Evolutionary conservation across 2,329 filamentous ascomycete species (phyloP).

Genomic region (Fusarium coffeatum): DNA sequence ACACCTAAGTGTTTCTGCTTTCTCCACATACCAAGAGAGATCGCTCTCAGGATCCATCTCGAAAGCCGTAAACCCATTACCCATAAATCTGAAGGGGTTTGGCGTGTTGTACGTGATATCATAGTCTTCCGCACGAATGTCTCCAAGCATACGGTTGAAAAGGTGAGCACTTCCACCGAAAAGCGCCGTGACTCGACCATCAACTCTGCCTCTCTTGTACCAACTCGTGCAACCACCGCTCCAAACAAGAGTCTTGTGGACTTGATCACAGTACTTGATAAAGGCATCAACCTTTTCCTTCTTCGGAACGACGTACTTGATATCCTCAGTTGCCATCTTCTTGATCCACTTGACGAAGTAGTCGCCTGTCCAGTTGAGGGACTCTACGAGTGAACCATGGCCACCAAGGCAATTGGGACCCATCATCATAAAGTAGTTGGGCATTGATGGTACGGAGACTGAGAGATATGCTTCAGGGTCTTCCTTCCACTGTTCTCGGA

Average conservation of each 20-base stretch:
- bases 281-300: conserved; percentile 41
- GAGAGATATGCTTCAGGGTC: conserved; percentile 48
- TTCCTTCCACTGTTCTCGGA: conserved; percentile 64
- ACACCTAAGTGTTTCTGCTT: conserved; percentile 26
- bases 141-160: conserved; percentile 38
- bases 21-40: conserved; percentile 40
- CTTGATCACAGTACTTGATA: conserved; percentile 36
- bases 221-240: conserved; percentile 39
- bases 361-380: conserved; percentile 42
- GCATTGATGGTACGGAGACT: conserved; percentile 47
- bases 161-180: conserved; percentile 41
- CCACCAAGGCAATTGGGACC: conserved; percentile 40
- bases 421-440: conserved; percentile 50
- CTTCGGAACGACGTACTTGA: conserved; percentile 38
- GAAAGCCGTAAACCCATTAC: conserved; percentile 39
- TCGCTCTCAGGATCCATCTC: conserved; percentile 42
- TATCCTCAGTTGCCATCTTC: conserved; percentile 41
- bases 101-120: conserved; percentile 36
- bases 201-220: conserved; percentile 35
- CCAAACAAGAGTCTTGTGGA: conserved; percentile 42
- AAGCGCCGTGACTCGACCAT: conserved; percentile 36
- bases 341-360: conserved; percentile 44
- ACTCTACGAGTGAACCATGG: conserved; percentile 40
- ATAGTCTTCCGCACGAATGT: conserved; percentile 40
- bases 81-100: conserved; percentile 41